Evolutionary conservation across 108 stramenopile species (phyloP).

Genomic region (Asterionellopsis glacialis): DNA sequence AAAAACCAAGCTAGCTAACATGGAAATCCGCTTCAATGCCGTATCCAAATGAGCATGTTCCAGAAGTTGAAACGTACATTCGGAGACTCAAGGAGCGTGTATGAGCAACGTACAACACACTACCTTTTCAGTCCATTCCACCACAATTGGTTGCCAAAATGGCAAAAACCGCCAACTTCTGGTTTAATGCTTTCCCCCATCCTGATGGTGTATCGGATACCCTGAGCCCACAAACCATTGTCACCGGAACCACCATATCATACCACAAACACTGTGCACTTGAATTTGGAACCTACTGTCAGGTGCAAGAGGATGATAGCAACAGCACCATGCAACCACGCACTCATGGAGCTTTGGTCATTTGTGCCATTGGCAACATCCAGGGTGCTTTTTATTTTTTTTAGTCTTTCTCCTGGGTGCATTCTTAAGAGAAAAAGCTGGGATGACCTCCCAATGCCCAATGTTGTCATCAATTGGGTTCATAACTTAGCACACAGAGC

Average conservation of each 20-base stretch:
- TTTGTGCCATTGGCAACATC: constrained; percentile 21
- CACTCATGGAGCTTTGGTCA: constrained; percentile 23
- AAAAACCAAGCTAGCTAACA: background rate
- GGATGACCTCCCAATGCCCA: constrained; percentile 20
- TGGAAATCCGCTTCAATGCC: constrained; percentile 16
- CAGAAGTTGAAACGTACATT: constrained; percentile 22
- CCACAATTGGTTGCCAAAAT: constrained; percentile 18
- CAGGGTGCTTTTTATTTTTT: constrained; percentile 21
- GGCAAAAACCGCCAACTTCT: constrained; percentile 10
- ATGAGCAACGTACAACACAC: constrained; percentile 5
- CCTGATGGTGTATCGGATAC: constrained; percentile 11
- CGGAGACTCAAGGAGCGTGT: constrained; percentile 26
- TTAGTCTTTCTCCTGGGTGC: background rate
- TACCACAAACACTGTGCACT: constrained; percentile 1
- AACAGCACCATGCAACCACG: constrained; percentile 17
- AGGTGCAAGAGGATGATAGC: constrained; percentile 11
- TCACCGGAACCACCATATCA: constrained; percentile 3
- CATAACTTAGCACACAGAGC: background rate
- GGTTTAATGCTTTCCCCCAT: constrained; percentile 20
- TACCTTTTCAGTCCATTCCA: constrained; percentile 18
- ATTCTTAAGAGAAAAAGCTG: constrained; percentile 2
- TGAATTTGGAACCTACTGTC: constrained; percentile 18
- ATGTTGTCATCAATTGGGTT: constrained; percentile 11
- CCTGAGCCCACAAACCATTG: too few relatives aligned
- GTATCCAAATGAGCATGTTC: constrained; percentile 23